These are phyloP conservation scores for Colletotrichum neosansevieriae DNA, from an alignment of 2,329 filamentous ascomycete genomes.

Conservation along the genomic window DNA sequence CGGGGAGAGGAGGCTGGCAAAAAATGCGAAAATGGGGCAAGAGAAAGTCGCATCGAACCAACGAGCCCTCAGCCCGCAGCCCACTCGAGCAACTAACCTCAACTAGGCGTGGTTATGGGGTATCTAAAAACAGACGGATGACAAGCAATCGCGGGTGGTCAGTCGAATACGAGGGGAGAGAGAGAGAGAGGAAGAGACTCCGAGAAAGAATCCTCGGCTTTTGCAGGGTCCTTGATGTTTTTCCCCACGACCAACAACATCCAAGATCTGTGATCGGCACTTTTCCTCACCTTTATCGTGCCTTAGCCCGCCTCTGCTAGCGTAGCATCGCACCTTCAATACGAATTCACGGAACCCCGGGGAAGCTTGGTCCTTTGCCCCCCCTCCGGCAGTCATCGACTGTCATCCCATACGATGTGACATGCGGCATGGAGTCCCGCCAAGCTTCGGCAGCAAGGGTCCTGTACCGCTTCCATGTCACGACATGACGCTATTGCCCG, in stretches of 20 bases:
- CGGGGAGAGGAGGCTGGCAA: conserved; percentile 23
- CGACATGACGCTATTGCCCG: conserved; percentile 59
- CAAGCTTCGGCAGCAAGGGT: conserved; percentile 23
- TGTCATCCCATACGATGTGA: conserved; percentile 35
- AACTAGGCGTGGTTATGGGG: background rate
- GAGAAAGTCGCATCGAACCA: conserved; percentile 8
- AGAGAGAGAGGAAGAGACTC: background rate
- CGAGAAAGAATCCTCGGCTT: conserved; percentile 15
- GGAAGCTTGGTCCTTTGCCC: conserved; percentile 10
- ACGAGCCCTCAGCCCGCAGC: conserved; percentile 5
- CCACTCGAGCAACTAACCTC: conserved; percentile 3
- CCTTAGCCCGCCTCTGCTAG: conserved; percentile 11
- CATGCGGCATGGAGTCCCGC: conserved; percentile 28
- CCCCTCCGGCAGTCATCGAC: conserved; percentile 28
- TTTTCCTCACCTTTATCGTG: conserved; percentile 10
- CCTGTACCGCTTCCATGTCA: conserved; percentile 23
- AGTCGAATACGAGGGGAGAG: conserved; percentile 31
- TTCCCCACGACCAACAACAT: conserved; percentile 27
- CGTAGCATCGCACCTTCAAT: conserved; percentile 30
- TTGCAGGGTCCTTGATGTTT: background rate
- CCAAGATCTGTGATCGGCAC: conserved; percentile 35
- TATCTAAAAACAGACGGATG: conserved; percentile 36
- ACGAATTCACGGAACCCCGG: conserved; percentile 28
- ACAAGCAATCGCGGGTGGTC: conserved; percentile 15
- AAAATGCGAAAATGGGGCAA: conserved; percentile 16